These are phyloP conservation scores for Podila verticillata DNA, from an alignment of 192 early-diverging fungal species.

Conservation along the genomic window DNA sequence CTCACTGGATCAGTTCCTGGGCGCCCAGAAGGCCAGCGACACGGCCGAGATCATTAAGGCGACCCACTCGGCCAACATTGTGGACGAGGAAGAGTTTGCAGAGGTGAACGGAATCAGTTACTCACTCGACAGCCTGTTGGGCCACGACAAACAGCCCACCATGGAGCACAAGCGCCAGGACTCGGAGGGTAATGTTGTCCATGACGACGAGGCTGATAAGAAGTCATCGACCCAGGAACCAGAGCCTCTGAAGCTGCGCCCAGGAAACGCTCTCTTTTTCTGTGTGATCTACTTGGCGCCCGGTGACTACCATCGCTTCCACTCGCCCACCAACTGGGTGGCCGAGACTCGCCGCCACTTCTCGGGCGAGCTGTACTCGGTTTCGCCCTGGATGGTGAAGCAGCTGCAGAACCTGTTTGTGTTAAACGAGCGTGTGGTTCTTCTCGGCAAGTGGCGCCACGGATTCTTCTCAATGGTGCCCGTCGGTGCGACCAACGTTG, in stretches of 20 bases:
- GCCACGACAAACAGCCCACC: constrained; percentile 48
- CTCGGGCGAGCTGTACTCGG: constrained; percentile 92
- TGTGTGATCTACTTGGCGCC: constrained; percentile 96
- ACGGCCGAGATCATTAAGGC: constrained; percentile 54
- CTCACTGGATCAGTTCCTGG: constrained; percentile 87
- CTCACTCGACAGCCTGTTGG: constrained; percentile 79
- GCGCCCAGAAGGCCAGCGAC: constrained; percentile 51
- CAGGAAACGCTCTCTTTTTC: constrained; percentile 85
- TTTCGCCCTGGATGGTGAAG: constrained; percentile 91
- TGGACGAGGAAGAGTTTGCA: constrained; percentile 86
- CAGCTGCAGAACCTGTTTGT: constrained; percentile 92
- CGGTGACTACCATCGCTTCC: constrained; percentile 99
- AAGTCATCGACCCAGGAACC: constrained; percentile 17
- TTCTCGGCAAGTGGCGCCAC: constrained; percentile 92
- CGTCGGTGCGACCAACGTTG: constrained; percentile 98
- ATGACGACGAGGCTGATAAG: constrained; percentile 27
- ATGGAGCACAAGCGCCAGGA: constrained; percentile 53
- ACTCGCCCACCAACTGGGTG: constrained; percentile 96
- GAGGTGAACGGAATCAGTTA: constrained; percentile 89
- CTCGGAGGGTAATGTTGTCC: constrained; percentile 46
- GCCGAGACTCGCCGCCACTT: constrained; percentile 91
- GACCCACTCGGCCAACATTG: constrained; percentile 70
- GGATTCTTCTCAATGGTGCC: constrained; percentile 98
- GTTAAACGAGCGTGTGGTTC: constrained; percentile 94
- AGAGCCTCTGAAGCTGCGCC: constrained; percentile 16